These are phyloP conservation scores for Draba incana DNA, from an alignment of 345 rosid genomes.

Conservation along the genomic window DNA sequence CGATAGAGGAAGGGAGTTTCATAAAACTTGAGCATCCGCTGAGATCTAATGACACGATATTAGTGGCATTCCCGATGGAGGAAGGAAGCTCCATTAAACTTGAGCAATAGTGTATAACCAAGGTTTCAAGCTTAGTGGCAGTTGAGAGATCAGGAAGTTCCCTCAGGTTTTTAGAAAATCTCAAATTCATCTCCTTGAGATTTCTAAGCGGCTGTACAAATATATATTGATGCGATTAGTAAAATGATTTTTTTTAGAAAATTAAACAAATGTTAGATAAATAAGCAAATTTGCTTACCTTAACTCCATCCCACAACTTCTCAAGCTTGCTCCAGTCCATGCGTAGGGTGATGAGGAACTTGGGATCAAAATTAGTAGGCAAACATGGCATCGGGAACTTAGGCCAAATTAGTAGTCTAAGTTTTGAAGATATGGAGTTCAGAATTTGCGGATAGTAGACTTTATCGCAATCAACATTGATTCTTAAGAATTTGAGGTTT, in stretches of 20 bases:
- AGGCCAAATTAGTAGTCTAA: constrained; percentile 9
- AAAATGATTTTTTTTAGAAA: no score
- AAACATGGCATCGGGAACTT: constrained; percentile 16
- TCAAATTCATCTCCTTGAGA: background rate
- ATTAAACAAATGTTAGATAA: no score
- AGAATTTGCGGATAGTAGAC: background rate
- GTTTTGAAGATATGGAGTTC: background rate
- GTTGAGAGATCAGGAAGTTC: constrained; percentile 11
- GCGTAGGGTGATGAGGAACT: constrained; percentile 11
- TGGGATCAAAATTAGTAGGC: constrained; percentile 7
- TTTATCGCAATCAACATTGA: background rate
- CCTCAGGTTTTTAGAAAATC: background rate
- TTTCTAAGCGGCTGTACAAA: background rate
- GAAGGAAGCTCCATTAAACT: no score
- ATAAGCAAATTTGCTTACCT: background rate
- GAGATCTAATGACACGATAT: no score
- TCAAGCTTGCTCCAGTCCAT: constrained; percentile 2
- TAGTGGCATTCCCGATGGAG: no score
- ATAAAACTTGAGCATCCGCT: no score
- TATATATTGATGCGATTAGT: no score
- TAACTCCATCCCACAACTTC: constrained; percentile 25
- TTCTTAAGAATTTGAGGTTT: constrained; percentile 4
- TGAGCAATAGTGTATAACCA: no score
- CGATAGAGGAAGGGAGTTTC: no score
- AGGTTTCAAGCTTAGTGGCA: no score